Evolutionary conservation across 345 rosid genomes (phyloP).

Genomic region (Kandelia obovata): DNA sequence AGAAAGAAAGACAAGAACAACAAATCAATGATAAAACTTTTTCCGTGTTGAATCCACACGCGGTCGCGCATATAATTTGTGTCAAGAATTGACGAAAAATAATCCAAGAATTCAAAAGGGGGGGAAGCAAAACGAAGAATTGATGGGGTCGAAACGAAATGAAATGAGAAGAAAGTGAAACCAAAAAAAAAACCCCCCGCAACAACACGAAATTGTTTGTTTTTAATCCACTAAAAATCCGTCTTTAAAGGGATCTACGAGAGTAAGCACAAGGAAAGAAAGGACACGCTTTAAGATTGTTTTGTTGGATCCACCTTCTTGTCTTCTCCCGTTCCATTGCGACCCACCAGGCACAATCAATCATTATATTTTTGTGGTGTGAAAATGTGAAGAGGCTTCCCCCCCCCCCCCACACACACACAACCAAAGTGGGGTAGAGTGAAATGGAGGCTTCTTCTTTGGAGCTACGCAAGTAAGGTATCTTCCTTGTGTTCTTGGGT

Average conservation of each 20-base stretch:
- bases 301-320: conserved; percentile 5
- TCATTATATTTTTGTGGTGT: not conserved
- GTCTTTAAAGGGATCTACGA: not conserved
- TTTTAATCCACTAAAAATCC: not conserved
- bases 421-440: not conserved
- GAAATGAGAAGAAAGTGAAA: not conserved
- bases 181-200: too few relatives aligned
- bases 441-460: conserved; percentile 19
- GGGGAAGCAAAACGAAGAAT: too few relatives aligned
- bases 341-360: conserved; percentile 1
- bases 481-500: conserved; percentile 21
- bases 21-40: too few relatives aligned
- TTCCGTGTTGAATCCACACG: too few relatives aligned
- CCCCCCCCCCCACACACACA: not conserved
- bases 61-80: too few relatives aligned
- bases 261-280: not conserved
- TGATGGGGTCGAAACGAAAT: not conserved
- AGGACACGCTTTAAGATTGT: too few relatives aligned
- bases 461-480: conserved; percentile 24
- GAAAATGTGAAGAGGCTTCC: not conserved
- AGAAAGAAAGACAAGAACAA: not conserved
- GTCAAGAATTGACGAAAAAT: too few relatives aligned
- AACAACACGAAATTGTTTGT: too few relatives aligned
- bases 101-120: too few relatives aligned
- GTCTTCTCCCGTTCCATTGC: conserved; percentile 5